phyloP scores from a whole-genome alignment of 2,329 filamentous ascomycete species.

The Pseudogymnoascus sp. region DNA sequence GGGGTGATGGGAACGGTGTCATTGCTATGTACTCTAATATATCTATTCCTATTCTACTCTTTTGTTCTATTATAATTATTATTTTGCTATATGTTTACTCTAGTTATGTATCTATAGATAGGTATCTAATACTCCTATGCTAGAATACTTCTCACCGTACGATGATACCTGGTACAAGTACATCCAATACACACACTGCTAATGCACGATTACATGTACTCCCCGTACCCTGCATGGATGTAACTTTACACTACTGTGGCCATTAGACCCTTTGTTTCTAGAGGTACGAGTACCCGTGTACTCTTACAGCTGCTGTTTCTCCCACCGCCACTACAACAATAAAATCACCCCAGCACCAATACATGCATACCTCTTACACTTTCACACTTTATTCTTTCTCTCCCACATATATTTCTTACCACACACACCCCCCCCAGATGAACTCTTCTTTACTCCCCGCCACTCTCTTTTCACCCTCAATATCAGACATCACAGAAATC shows the following conservation, averaged over 20 bases:
- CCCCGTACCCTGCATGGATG: too few species aligned
- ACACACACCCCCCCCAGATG: neutral
- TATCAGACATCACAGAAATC: neutral
- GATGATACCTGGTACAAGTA: neutral
- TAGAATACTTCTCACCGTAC: neutral
- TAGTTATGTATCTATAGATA: too few species aligned
- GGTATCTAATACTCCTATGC: neutral
- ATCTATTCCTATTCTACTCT: too few species aligned
- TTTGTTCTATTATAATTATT: too few species aligned
- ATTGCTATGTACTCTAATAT: too few species aligned
- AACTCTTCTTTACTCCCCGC: neutral
- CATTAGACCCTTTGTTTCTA: too few species aligned
- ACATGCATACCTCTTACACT: too few species aligned
- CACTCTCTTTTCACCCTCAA: neutral
- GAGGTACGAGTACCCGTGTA: neutral
- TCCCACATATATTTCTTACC: neutral
- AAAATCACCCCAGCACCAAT: neutral
- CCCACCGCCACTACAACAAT: neutral
- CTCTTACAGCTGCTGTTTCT: neutral
- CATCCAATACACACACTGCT: neutral
- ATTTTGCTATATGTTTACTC: too few species aligned
- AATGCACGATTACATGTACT: neutral
- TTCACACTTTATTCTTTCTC: neutral
- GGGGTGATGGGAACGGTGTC: too few species aligned
- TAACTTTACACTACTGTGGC: too few species aligned